These are phyloP conservation scores for Globisporangium radiosum DNA, from an alignment of 352 stramenopile genomes.

Conservation along the genomic window DNA sequence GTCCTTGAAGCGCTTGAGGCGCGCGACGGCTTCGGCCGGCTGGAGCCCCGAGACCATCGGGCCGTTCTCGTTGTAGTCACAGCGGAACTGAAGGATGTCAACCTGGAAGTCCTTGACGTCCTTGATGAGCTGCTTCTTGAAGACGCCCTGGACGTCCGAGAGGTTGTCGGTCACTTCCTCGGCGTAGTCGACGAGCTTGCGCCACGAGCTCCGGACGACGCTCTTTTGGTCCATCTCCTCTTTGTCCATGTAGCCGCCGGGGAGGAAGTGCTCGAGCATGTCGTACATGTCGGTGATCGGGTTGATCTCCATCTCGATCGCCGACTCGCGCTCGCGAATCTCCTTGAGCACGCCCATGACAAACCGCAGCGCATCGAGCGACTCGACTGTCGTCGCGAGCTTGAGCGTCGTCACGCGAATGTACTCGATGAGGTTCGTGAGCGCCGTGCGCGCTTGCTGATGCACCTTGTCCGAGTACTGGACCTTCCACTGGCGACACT, in stretches of 20 bases:
- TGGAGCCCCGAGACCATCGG: slow-evolving; percentile 74
- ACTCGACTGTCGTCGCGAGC: slow-evolving; percentile 55
- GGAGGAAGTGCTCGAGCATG: slow-evolving; percentile 86
- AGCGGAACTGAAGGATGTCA: slow-evolving; percentile 60
- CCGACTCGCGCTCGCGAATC: slow-evolving; percentile 77
- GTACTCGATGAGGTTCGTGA: slow-evolving; percentile 75
- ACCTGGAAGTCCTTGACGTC: slow-evolving; percentile 83
- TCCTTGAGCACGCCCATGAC: slow-evolving; percentile 85
- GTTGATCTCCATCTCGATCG: slow-evolving; percentile 87
- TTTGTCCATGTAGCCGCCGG: slow-evolving; percentile 81
- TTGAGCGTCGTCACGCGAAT: slow-evolving; percentile 71
- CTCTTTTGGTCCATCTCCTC: slow-evolving; percentile 91
- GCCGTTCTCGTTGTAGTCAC: slow-evolving; percentile 56
- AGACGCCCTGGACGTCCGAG: slow-evolving; percentile 75
- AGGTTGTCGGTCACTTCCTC: slow-evolving; percentile 87
- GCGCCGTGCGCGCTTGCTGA: slow-evolving; percentile 52
- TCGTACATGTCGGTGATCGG: slow-evolving; percentile 88
- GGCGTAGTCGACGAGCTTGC: slow-evolving; percentile 83
- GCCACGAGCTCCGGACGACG: slow-evolving; percentile 76
- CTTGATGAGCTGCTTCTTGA: slow-evolving; percentile 88
- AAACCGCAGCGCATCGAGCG: slow-evolving; percentile 67
- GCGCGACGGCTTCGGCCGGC: slow-evolving; percentile 74
- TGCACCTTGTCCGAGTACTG: slow-evolving; percentile 83
- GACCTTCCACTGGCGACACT: slow-evolving; percentile 83
- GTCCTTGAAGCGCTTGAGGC: slow-evolving; percentile 84